Evolutionary conservation across 257 asterid genomes (phyloP), one percentile per base, ranked within the genome.

Genomic region (Pogostemon cablin): DNA sequence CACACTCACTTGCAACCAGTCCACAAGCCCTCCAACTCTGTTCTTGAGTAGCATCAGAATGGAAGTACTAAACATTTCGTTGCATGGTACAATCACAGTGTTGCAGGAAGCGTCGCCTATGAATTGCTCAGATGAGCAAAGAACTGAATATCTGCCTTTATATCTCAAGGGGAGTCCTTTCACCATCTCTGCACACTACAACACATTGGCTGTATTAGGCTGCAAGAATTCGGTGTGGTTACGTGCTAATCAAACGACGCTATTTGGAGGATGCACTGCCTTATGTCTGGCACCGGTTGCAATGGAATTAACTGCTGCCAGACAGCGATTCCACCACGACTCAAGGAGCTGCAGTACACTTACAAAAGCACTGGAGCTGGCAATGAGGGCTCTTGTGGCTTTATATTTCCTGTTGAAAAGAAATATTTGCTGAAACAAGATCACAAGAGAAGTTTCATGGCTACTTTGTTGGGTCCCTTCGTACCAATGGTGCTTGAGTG

Each of bases 261-360:
- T 43, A 0, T 9, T 49, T 0, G 75, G 72, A 7, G 82, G 81
- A 4, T 82, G 87, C 67, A 50, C 12, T 72, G 70, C 82, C 32
- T 0, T 70, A 7, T 82, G 87, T 56, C 35, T 1, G 47, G 64
- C 67, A 34, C 54, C 3, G 17, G 42, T 6, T 77, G 87, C 79
- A 62, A 62, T 0, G 87, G 87, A 2, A 54, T 77, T 2, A 71
- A 79, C 69, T 79, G 87, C 37, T 82, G 84, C 66, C 79, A 79
- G 41, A 63, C 46, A 38, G 0, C 42, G 0, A 40, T 82, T 15
- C 82, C 82, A 3, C 6, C 3, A 1, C 17, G 71, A 9, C 32
- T 77, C 52, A 34, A 79, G 15, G 57, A 58, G 46, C 59, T 65
- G 3, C 49, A 55, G 1, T 50, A 10, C 39, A 53, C 73, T 57